Evolutionary conservation across 2,329 filamentous ascomycete genomes (phyloP).

Genomic region (Leptographium galeiforme): DNA sequence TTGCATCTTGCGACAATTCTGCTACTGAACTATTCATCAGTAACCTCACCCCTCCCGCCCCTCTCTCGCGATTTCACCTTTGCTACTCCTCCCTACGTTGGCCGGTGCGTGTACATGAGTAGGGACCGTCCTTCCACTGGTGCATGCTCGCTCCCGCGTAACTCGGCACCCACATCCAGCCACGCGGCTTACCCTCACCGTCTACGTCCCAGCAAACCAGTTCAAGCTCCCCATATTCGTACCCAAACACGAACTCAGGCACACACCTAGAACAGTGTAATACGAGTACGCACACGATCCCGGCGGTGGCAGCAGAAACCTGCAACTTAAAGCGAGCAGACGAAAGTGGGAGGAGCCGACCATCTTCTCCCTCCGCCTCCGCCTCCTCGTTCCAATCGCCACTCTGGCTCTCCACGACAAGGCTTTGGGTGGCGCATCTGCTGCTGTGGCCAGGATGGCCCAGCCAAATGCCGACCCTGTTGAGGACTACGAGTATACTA

Average conservation of each 20-base stretch:
- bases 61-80: background rate
- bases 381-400: slow-evolving; percentile 22
- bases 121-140: background rate
- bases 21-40: background rate
- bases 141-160: background rate
- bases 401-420: slow-evolving; percentile 51
- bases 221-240: no score
- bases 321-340: background rate
- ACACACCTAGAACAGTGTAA: no score
- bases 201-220: background rate
- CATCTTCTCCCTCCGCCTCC: background rate
- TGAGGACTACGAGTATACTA: slow-evolving; percentile 53
- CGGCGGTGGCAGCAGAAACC: background rate
- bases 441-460: slow-evolving; percentile 57
- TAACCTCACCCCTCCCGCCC: background rate
- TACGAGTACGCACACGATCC: background rate
- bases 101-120: background rate
- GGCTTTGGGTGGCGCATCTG: slow-evolving; percentile 48
- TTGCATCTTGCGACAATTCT: background rate
- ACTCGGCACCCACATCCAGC: background rate
- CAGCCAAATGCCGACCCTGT: slow-evolving; percentile 50
- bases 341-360: background rate
- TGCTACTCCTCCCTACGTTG: background rate
- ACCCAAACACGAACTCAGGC: no score
- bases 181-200: background rate